A percentile compares a stretch with the other conserved stretches of the same genome.
phyloP scores from a whole-genome alignment of 768 basidiomycete genomes.

The Mycena vitilis region DNA sequence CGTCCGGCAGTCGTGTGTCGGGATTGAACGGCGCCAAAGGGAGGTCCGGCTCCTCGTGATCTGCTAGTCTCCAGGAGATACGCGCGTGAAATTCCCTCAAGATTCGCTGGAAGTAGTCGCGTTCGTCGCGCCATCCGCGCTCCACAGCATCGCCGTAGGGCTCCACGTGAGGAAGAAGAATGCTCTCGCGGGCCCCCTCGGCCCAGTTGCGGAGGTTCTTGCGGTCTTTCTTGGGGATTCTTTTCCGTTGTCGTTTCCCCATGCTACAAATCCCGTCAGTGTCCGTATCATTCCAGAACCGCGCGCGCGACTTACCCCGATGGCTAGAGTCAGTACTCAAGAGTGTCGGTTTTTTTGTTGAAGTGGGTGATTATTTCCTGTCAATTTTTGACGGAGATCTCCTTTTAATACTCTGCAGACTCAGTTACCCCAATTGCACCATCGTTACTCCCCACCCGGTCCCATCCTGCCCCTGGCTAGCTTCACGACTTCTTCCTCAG shows the following conservation, averaged over 20 bases:
- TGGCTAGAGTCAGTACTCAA: no score
- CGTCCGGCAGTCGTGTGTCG: neutral
- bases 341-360: no score
- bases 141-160: constrained; percentile 4
- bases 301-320: no score
- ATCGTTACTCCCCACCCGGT: no score
- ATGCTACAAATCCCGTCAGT: neutral
- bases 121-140: constrained; percentile 5
- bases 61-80: constrained; percentile 10
- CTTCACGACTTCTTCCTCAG: neutral
- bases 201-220: constrained; percentile 22
- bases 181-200: constrained; percentile 6
- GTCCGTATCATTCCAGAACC: no score
- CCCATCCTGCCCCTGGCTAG: no score
- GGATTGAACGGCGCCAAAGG: neutral
- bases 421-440: no score
- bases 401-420: no score
- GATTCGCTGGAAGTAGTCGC: neutral
- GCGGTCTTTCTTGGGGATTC: neutral
- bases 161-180: constrained; percentile 9
- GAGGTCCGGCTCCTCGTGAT: constrained; percentile 18
- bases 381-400: no score
- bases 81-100: constrained; percentile 15
- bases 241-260: neutral
- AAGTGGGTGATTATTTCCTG: no score